These are phyloP conservation scores for Calonectria multiphialidica DNA, from an alignment of 2,329 filamentous ascomycete species.

Conservation along the genomic window DNA sequence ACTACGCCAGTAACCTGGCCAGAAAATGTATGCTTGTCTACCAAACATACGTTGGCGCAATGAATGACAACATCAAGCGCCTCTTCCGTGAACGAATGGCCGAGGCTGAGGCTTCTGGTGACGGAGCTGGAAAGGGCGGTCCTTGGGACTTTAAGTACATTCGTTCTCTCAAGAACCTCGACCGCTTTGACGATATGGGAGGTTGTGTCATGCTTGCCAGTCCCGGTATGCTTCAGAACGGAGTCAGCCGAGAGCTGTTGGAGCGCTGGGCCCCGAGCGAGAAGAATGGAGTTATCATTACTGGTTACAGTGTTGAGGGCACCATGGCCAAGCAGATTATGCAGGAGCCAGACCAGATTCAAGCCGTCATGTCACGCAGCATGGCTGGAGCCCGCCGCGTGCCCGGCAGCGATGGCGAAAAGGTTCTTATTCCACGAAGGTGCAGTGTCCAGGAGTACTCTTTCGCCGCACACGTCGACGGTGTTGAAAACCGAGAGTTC, in stretches of 20 bases:
- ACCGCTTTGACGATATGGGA: constrained; percentile 95
- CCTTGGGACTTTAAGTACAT: constrained; percentile 99
- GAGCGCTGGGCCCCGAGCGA: constrained; percentile 97
- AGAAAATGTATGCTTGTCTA: constrained; percentile 99
- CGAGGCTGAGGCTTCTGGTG: constrained; percentile 85
- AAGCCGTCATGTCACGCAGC: constrained; percentile 88
- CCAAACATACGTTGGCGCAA: constrained; percentile 96
- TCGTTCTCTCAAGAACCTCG: constrained; percentile 89
- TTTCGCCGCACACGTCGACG: constrained; percentile 97
- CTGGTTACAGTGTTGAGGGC: constrained; percentile 97
- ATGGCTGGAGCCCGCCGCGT: constrained; percentile 71
- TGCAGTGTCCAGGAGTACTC: constrained; percentile 96
- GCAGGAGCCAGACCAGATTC: constrained; percentile 94
- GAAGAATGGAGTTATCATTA: constrained; percentile 98
- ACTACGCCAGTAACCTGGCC: constrained; percentile 96
- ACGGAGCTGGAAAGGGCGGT: constrained; percentile 80
- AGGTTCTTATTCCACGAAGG: constrained; percentile 89
- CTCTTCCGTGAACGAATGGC: constrained; percentile 95
- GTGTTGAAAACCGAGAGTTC: constrained; percentile 94
- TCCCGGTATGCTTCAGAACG: constrained; percentile 98
- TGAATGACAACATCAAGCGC: constrained; percentile 99
- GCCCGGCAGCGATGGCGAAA: constrained; percentile 81
- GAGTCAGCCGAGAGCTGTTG: constrained; percentile 90
- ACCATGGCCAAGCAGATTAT: constrained; percentile 98
- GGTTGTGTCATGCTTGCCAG: constrained; percentile 97